Conservation (phyloP, 768 basidiomycete genomes). For the Phylloporus sp. region DNA sequence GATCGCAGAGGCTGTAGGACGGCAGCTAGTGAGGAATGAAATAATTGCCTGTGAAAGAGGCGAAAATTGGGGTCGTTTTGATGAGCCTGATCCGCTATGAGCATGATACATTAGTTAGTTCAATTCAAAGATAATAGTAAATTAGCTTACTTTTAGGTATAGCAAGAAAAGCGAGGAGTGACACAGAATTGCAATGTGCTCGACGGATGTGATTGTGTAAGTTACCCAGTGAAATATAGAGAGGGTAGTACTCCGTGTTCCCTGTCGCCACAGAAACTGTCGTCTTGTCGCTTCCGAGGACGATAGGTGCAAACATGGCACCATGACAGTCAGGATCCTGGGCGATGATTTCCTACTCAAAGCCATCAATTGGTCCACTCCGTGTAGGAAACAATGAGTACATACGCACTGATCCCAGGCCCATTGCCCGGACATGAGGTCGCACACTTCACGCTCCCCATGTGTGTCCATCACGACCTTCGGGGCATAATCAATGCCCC, state of each 20-base stretch:
- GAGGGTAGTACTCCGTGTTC: constrained; percentile 12
- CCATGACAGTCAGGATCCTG: constrained; percentile 12
- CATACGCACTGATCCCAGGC: constrained; percentile 7
- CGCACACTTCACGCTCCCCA: background rate
- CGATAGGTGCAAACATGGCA: constrained; percentile 10
- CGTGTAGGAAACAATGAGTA: no score
- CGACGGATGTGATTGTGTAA: constrained; percentile 7
- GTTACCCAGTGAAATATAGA: constrained; percentile 18
- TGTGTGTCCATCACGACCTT: background rate
- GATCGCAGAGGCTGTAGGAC: background rate
- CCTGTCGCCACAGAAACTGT: constrained; percentile 10
- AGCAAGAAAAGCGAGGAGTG: constrained; percentile 22
- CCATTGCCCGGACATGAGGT: constrained; percentile 12
- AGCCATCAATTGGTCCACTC: no score
- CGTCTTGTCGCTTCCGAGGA: constrained; percentile 18
- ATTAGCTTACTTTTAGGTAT: constrained; percentile 27
- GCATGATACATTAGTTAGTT: background rate
- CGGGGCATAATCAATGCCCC: background rate
- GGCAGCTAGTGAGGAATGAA: background rate
- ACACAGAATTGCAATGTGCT: constrained; percentile 1
- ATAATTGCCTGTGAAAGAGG: background rate
- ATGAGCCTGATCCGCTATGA: background rate
- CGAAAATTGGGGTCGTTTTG: background rate
- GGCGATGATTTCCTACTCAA: constrained; percentile 30
- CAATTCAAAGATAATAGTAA: background rate